These are phyloP conservation scores for Phylloporus sp. DNA, from an alignment of 768 basidiomycete species.

Conservation along the genomic window DNA sequence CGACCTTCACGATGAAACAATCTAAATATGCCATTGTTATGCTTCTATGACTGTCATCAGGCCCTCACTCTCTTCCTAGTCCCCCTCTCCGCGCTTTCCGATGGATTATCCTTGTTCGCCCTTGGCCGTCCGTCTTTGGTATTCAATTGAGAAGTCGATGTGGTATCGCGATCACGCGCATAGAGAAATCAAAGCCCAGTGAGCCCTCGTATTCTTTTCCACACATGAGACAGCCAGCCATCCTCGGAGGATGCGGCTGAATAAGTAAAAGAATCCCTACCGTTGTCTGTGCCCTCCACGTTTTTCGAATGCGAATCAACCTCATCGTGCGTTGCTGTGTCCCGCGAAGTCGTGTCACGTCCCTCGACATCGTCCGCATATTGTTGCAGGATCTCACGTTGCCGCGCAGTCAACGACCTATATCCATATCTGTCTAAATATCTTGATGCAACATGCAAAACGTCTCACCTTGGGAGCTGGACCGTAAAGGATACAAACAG, in stretches of 20 bases:
- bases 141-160: constrained; percentile 31
- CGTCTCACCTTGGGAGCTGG: constrained; percentile 80
- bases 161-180: constrained; percentile 38
- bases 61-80: constrained; percentile 50
- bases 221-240: constrained; percentile 68
- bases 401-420: constrained; percentile 79
- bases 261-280: constrained; percentile 71
- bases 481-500: constrained; percentile 86
- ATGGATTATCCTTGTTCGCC: constrained; percentile 30
- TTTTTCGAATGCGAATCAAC: constrained; percentile 19
- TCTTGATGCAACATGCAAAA: neutral
- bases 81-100: constrained; percentile 41
- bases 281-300: constrained; percentile 43
- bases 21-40: constrained; percentile 19
- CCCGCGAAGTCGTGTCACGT: constrained; percentile 28
- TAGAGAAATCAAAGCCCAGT: constrained; percentile 65
- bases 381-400: constrained; percentile 82
- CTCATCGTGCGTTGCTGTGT: constrained; percentile 13
- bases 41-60: constrained; percentile 35
- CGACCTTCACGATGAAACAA: constrained; percentile 16
- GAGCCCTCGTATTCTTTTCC: constrained; percentile 65
- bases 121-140: constrained; percentile 23
- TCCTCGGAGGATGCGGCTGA: constrained; percentile 49
- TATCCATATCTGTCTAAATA: constrained; percentile 4
- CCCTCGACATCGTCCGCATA: constrained; percentile 95